phyloP scores from a whole-genome alignment of 192 early-diverging fungal species.

The Entophlyctis luteolus region DNA sequence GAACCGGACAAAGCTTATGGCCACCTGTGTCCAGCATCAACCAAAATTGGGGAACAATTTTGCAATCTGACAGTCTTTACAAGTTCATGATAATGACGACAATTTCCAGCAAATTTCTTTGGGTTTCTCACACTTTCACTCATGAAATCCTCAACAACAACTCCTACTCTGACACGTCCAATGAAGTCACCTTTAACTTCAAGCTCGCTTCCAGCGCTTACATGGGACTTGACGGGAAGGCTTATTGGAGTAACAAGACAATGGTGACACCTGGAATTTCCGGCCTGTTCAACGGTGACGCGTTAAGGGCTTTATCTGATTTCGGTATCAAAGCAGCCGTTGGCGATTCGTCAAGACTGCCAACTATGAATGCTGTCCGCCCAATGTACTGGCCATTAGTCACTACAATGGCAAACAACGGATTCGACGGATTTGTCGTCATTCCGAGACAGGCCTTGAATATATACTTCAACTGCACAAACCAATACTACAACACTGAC shows the following conservation, averaged over 20 bases:
- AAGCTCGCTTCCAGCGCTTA: background rate
- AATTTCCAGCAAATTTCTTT: conserved; percentile 29
- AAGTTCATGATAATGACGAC: background rate
- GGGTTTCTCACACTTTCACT: conserved; percentile 29
- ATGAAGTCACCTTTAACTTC: conserved; percentile 14
- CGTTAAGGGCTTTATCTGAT: conserved; percentile 12
- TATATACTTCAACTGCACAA: conserved; percentile 40
- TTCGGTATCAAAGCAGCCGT: conserved; percentile 15
- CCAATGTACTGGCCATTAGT: conserved; percentile 31
- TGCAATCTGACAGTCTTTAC: background rate
- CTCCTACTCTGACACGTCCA: conserved; percentile 7
- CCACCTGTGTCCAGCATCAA: conserved; percentile 15
- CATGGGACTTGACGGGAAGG: background rate
- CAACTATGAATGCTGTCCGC: conserved; percentile 8
- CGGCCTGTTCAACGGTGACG: conserved; percentile 24
- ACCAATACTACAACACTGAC: conserved; percentile 11
- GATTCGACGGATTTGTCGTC: conserved; percentile 44
- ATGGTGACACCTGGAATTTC: conserved; percentile 26
- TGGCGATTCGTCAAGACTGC: conserved; percentile 34
- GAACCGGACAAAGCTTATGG: conserved; percentile 37
- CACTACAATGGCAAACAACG: conserved; percentile 33
- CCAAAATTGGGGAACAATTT: background rate
- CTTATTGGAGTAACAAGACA: conserved; percentile 4
- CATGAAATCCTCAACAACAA: conserved; percentile 23
- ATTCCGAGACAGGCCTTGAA: conserved; percentile 39